Percentiles rank a stretch among this genome's conserved stretches.
These are phyloP conservation scores for Pichia sp. DNA, from an alignment of 1,139 yeast genomes.

Conservation along the genomic window DNA sequence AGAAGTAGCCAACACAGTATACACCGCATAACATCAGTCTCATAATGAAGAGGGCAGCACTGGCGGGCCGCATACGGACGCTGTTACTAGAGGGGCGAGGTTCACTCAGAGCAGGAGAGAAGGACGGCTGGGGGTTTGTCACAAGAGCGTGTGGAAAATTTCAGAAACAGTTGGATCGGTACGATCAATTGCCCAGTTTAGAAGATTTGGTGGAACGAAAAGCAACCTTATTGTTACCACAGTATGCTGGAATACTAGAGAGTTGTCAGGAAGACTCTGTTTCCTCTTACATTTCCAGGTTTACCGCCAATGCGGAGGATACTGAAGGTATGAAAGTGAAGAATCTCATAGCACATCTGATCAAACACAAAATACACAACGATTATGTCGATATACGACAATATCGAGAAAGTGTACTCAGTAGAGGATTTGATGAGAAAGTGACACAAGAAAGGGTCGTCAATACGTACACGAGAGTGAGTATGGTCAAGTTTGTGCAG, in stretches of 20 bases:
- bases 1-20: too few relatives aligned
- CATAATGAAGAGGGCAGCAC: too few relatives aligned
- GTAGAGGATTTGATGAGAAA: not conserved
- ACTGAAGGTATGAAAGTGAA: not conserved
- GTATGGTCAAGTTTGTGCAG: slow-evolving; percentile 6
- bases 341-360: slow-evolving; percentile 7
- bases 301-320: not conserved
- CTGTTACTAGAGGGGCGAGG: too few relatives aligned
- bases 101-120: too few relatives aligned
- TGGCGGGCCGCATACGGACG: too few relatives aligned
- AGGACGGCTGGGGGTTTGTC: too few relatives aligned
- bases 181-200: not conserved
- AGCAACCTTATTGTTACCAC: not conserved
- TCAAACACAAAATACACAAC: slow-evolving; percentile 8
- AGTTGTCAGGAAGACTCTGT: too few relatives aligned
- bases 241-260: not conserved
- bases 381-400: slow-evolving; percentile 6
- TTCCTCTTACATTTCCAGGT: not conserved
- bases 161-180: not conserved
- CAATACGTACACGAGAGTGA: slow-evolving; percentile 6
- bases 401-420: not conserved
- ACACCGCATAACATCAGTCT: too few relatives aligned
- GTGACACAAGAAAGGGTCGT: slow-evolving; percentile 6
- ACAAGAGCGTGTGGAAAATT: too few relatives aligned
- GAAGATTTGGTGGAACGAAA: not conserved